These are phyloP conservation scores for Euphrasia arctica DNA, from an alignment of 305 asterid species.

Conservation along the genomic window DNA sequence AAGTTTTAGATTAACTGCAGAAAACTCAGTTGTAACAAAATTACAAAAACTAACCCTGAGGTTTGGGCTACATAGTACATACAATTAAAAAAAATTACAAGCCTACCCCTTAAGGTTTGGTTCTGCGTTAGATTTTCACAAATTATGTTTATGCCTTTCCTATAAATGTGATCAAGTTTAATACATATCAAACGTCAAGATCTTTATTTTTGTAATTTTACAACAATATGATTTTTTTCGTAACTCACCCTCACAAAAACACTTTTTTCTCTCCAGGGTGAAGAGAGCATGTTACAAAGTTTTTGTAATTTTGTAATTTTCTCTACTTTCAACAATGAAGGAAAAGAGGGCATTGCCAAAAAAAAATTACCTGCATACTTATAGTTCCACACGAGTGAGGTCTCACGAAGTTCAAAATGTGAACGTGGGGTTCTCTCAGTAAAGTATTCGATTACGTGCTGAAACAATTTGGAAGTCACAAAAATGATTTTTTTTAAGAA, in stretches of 20 bases:
- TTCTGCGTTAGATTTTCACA: no score
- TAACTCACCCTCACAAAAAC: no score
- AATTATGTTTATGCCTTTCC: no score
- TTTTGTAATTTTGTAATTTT: not conserved
- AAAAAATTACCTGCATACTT: constrained; percentile 68
- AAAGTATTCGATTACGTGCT: constrained; percentile 93
- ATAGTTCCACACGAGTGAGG: constrained; percentile 88
- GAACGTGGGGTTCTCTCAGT: constrained; percentile 95
- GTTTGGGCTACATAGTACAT: not conserved
- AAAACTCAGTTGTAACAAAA: not conserved
- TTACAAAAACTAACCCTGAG: not conserved
- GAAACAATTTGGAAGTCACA: constrained; percentile 22
- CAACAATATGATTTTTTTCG: no score
- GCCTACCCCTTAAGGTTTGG: no score
- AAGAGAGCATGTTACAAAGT: no score
- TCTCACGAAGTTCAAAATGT: constrained; percentile 84
- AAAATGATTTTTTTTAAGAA: constrained; percentile 18
- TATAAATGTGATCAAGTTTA: no score
- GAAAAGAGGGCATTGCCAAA: not conserved
- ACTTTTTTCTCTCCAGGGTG: no score
- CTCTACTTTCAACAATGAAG: not conserved
- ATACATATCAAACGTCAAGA: no score
- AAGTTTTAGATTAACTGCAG: not conserved
- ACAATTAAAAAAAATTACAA: no score
- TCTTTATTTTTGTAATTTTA: no score